These are phyloP conservation scores for Pleurotus giganteus DNA, from an alignment of 768 basidiomycete species.

Conservation along the genomic window DNA sequence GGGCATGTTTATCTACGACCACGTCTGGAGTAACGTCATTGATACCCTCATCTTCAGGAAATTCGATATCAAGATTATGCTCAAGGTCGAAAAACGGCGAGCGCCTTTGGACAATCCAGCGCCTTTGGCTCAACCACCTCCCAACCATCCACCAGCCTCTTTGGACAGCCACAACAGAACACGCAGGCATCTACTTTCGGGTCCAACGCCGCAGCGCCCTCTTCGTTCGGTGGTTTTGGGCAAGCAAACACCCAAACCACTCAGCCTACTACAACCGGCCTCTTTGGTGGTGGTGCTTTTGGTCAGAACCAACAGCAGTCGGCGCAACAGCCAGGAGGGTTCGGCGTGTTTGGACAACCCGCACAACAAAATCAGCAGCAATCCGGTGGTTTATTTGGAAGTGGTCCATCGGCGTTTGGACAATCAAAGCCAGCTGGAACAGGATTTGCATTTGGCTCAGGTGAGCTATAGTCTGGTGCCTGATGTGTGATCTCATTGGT, in stretches of 20 bases:
- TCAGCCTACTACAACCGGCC: conserved; percentile 30
- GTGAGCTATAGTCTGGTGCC: not conserved
- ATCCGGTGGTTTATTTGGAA: conserved; percentile 23
- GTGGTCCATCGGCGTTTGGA: conserved; percentile 17
- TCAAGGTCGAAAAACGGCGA: conserved; percentile 70
- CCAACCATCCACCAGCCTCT: conserved; percentile 37
- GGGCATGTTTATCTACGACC: not conserved
- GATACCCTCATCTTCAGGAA: conserved; percentile 46
- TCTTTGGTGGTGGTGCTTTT: conserved; percentile 36
- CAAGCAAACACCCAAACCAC: conserved; percentile 32
- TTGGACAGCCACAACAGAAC: conserved; percentile 44
- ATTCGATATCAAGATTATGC: conserved; percentile 73
- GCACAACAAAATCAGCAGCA: conserved; percentile 31
- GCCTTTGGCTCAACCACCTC: conserved; percentile 46
- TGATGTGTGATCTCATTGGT: not conserved
- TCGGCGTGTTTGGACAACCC: conserved; percentile 28
- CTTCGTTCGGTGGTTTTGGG: conserved; percentile 52
- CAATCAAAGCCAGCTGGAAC: conserved; percentile 12
- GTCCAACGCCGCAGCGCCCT: conserved; percentile 26
- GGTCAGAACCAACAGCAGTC: conserved; percentile 24
- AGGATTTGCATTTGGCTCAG: conserved; percentile 11
- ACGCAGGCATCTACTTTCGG: conserved; percentile 35
- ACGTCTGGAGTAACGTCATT: not conserved
- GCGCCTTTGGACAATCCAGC: conserved; percentile 55
- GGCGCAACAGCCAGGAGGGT: conserved; percentile 19